Base-by-base conservation (phyloP, 768 basidiomycete species). In the Boletales sp. region DNA sequence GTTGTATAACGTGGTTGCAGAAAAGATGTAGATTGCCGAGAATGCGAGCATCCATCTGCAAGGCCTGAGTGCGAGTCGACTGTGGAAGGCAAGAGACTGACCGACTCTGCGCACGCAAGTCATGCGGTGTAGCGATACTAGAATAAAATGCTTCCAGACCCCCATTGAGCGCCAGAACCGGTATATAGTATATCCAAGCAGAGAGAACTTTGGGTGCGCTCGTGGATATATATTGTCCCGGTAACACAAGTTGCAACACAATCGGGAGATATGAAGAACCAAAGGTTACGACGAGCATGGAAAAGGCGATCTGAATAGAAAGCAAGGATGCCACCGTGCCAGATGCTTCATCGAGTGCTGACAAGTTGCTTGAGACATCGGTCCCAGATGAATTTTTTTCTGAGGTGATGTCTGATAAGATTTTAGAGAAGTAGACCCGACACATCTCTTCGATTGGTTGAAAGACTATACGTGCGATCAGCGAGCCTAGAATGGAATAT, bases 371-470 rank as follows among this genome's bases (percentile, higher is more conserved):
- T 7, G 47, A 17, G 14, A 40, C 49, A 30, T 18, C 17, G 15
- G 38, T 40, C 8, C 43, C 45, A 8, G 45, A 18, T 5, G 43
- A 36, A 17, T 21, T 40, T 24, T 55, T 40, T 41, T 53, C 52
- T 43, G 43, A 47, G 17, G n/a, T 38, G 31, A 55, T 54, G 9
- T 58, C 63, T 49, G 66, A 80, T 52, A 72, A 74, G 51, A 73
- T 77, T 46, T 75, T 85, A 2, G 95, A 94, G 69, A 97, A 97
- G 69, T 86, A 92, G 4, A 97, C 75, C 1, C 94, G 84, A 2
- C 87, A 80, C 1, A 90, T 87, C 69, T 99, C 97, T 68, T 99
- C 97, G 21, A 97, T 81, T 0, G 97, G 97, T 58, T 97, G 95
- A 63, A 98, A 95, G 21, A 94, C 62, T 50, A 98, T 87, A 15